Conservation (phyloP, 2,329 filamentous ascomycete species). For the Coleophoma eucalyptorum region DNA sequence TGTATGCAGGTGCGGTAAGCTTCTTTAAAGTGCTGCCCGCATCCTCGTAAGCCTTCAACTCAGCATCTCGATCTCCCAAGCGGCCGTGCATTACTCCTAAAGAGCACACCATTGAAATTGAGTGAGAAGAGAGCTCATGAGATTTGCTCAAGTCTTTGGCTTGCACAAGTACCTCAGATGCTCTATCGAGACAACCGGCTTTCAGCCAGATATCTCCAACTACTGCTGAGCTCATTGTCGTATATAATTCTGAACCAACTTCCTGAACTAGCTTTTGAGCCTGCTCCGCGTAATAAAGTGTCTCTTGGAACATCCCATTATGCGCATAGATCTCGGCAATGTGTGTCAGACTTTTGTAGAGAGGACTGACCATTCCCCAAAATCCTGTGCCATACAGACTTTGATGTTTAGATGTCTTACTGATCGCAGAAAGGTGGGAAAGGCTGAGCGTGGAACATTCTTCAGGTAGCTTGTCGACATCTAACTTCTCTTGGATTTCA, state of each 20-base stretch:
- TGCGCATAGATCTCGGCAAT: constrained; percentile 78
- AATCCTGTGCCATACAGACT: constrained; percentile 60
- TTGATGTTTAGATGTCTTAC: constrained; percentile 22
- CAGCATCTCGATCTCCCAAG: constrained; percentile 41
- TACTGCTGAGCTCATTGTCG: constrained; percentile 51
- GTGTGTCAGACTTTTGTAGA: constrained; percentile 69
- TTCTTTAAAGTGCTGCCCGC: constrained; percentile 39
- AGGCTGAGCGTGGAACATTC: constrained; percentile 29
- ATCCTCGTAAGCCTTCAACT: constrained; percentile 42
- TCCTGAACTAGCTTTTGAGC: constrained; percentile 66
- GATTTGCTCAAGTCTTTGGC: constrained; percentile 49
- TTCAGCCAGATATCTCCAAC: constrained; percentile 51
- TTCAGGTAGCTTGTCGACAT: constrained; percentile 23
- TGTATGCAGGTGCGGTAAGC: constrained; percentile 35
- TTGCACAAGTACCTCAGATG: constrained; percentile 49
- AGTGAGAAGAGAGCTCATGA: constrained; percentile 38
- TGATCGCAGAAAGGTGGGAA: constrained; percentile 34
- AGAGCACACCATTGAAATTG: constrained; percentile 47
- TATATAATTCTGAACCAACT: constrained; percentile 31
- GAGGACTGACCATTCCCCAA: constrained; percentile 73
- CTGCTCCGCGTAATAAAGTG: constrained; percentile 82
- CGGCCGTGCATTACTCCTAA: constrained; percentile 49
- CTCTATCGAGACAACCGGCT: constrained; percentile 55
- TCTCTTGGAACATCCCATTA: constrained; percentile 83
- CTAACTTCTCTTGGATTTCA: constrained; percentile 3